Conservation (phyloP, 352 stramenopile genomes). For the Pythium biforme region DNA sequence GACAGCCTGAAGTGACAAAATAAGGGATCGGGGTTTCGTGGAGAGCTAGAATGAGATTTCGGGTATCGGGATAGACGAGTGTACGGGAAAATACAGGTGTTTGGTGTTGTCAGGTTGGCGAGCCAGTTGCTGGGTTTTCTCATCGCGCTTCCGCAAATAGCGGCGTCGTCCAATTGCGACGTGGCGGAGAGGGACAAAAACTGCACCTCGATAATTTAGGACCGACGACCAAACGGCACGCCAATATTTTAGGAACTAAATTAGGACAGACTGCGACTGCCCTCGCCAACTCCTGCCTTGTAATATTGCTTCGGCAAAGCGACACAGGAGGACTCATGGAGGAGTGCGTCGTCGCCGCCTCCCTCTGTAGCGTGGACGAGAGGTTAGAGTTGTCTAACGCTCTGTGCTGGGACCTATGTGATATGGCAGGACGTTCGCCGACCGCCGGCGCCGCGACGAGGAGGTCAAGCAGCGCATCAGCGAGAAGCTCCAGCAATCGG, state of each 20-base stretch:
- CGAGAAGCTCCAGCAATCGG: conserved; percentile 24
- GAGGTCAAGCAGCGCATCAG: conserved; percentile 23
- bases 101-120: conserved; percentile 12
- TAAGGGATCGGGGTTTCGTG: not conserved
- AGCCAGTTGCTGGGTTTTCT: conserved; percentile 9
- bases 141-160: not conserved
- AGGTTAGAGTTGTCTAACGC: not conserved
- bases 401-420: not conserved
- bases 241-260: not conserved
- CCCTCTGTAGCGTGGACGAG: not conserved
- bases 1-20: not conserved
- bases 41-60: no score
- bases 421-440: conserved; percentile 5
- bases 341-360: conserved; percentile 1
- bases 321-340: conserved; percentile 8
- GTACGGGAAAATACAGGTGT: not conserved
- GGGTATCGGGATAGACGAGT: no score
- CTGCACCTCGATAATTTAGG: not conserved
- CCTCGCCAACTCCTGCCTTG: not conserved
- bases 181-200: not conserved
- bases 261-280: not conserved
- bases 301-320: no score
- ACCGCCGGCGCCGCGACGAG: conserved; percentile 17
- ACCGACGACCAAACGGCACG: conserved; percentile 3
- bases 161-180: conserved; percentile 9